These are phyloP conservation scores for Wallacemonas sp. DNA, from an alignment of 208 protist species.

Conservation along the genomic window DNA sequence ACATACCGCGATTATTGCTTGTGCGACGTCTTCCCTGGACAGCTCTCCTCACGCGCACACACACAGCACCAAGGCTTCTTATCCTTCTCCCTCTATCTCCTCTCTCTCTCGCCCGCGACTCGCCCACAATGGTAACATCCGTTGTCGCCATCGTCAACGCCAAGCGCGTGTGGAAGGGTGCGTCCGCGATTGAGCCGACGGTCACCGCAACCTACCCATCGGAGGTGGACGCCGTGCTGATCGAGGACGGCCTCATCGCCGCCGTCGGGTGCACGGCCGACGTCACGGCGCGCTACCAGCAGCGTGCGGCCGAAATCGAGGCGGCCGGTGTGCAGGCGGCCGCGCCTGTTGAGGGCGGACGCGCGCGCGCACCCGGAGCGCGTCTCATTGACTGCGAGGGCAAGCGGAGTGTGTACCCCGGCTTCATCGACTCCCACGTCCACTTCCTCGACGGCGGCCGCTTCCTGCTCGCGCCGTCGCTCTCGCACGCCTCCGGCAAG, in stretches of 20 bases:
- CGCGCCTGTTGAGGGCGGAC: slow-evolving; percentile 27
- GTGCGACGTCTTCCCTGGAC: too few species aligned
- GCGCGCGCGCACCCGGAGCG: slow-evolving; percentile 22
- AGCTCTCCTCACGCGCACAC: too few species aligned
- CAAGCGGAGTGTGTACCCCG: slow-evolving; percentile 41
- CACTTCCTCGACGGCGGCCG: slow-evolving; percentile 63
- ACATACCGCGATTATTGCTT: too few species aligned
- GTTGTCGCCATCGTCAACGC: slow-evolving; percentile 54
- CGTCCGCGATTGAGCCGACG: slow-evolving; percentile 25
- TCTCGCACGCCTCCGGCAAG: slow-evolving; percentile 25
- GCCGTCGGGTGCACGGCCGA: slow-evolving; percentile 38
- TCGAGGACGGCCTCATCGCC: slow-evolving; percentile 40
- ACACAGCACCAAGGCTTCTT: not conserved
- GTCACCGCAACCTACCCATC: slow-evolving; percentile 26
- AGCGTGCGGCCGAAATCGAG: not conserved
- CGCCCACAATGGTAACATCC: slow-evolving; percentile 27
- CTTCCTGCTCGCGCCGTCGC: slow-evolving; percentile 27
- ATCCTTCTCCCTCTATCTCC: too few species aligned
- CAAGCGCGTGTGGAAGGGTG: slow-evolving; percentile 43
- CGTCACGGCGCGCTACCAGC: slow-evolving; percentile 29
- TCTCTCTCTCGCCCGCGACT: not conserved
- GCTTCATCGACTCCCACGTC: slow-evolving; percentile 70
- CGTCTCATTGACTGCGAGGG: slow-evolving; percentile 50
- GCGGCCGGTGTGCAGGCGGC: slow-evolving; percentile 9
- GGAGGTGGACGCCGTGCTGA: slow-evolving; percentile 40